These are phyloP conservation scores for Jamesozyma hellenica DNA, from an alignment of 805 yeast genomes.

Conservation along the genomic window DNA sequence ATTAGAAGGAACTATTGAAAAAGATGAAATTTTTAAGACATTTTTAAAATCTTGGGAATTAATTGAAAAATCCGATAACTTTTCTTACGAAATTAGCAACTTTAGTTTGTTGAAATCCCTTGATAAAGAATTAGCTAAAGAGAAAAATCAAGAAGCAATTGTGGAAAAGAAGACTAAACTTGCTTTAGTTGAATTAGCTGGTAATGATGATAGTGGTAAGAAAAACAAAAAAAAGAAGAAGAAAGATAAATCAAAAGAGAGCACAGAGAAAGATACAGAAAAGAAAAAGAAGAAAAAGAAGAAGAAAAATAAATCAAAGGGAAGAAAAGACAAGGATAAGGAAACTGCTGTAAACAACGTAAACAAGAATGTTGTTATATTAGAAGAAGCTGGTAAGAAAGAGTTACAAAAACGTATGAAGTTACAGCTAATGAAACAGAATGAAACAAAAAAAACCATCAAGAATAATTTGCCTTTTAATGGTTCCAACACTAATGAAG, in stretches of 20 bases:
- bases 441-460: slow-evolving; percentile 1
- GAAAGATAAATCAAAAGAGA: slow-evolving; percentile 1
- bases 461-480: background rate
- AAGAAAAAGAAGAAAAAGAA: slow-evolving; percentile 10
- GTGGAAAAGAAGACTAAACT: slow-evolving; percentile 15
- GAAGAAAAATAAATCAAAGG: slow-evolving; percentile 9
- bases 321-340: slow-evolving; percentile 4
- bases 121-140: slow-evolving; percentile 19
- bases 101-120: slow-evolving; percentile 23
- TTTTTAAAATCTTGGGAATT: slow-evolving; percentile 25
- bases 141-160: slow-evolving; percentile 11
- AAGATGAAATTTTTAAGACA: slow-evolving; percentile 24
- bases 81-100: slow-evolving; percentile 17
- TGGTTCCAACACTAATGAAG: background rate
- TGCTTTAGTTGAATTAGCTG: slow-evolving; percentile 23
- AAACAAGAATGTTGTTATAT: slow-evolving; percentile 22
- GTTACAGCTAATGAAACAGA: slow-evolving; percentile 11
- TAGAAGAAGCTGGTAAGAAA: slow-evolving; percentile 27
- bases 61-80: slow-evolving; percentile 12
- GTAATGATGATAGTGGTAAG: slow-evolving; percentile 16
- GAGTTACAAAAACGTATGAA: slow-evolving; percentile 22
- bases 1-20: slow-evolving; percentile 25
- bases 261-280: slow-evolving; percentile 9
- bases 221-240: slow-evolving; percentile 11
- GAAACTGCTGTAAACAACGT: background rate